These are phyloP conservation scores for Bathelium albidoporum DNA, from an alignment of 495 filamentous ascomycete genomes.

Conservation along the genomic window DNA sequence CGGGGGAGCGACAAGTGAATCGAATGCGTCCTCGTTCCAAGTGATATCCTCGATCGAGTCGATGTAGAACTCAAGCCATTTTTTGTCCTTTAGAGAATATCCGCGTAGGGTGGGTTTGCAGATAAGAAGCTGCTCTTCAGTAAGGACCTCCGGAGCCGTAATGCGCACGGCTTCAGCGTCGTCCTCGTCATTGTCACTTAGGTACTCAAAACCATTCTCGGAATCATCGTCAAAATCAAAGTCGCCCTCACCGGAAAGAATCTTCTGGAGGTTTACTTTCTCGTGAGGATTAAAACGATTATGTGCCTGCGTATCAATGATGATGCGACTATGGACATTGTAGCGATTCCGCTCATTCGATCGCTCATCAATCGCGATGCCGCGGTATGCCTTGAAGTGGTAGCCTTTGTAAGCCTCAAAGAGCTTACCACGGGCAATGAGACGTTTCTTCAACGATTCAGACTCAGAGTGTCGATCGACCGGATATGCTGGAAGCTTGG, in stretches of 20 bases:
- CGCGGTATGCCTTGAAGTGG: neutral
- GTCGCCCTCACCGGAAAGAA: neutral
- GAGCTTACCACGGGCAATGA: neutral
- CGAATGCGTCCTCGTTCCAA: constrained; percentile 36
- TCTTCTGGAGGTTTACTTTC: neutral
- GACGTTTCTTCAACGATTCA: neutral
- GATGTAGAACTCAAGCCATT: constrained; percentile 21
- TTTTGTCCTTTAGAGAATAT: neutral
- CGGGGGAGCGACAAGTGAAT: constrained; percentile 34
- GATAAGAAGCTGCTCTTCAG: neutral
- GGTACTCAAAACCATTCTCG: neutral
- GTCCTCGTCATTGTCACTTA: neutral
- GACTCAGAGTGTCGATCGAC: neutral
- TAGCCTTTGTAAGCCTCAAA: neutral
- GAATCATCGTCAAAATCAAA: neutral
- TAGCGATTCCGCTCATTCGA: neutral
- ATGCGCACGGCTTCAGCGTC: neutral
- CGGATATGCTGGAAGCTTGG: neutral
- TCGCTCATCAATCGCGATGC: neutral
- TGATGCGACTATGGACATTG: constrained; percentile 4
- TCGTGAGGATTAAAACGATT: constrained; percentile 12
- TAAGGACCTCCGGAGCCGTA: neutral
- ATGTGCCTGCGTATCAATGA: constrained; percentile 12
- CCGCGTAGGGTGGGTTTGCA: neutral
- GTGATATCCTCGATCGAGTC: constrained; percentile 33